Evolutionary conservation across 2,329 filamentous ascomycete genomes (phyloP).

Genomic region (Monosporascus sp.): DNA sequence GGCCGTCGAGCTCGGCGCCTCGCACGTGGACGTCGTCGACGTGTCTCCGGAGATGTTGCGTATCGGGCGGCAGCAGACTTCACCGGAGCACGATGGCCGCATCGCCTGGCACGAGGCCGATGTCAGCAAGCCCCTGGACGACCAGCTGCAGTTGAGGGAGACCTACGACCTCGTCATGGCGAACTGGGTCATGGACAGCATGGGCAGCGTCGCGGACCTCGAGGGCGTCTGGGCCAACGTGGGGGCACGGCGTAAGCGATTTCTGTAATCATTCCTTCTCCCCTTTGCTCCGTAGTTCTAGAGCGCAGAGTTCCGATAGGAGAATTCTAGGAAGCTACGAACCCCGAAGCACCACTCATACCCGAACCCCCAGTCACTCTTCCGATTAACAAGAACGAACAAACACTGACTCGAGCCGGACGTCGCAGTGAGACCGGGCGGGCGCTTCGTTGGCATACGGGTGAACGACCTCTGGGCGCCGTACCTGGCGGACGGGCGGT

Average conservation of each 20-base stretch:
- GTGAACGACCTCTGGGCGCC: constrained; percentile 9
- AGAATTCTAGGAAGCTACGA: no score
- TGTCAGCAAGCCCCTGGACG: constrained; percentile 16
- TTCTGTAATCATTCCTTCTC: no score
- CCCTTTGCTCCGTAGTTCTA: no score
- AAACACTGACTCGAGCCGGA: constrained; percentile 8
- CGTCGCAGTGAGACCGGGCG: constrained; percentile 21
- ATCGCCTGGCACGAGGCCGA: constrained; percentile 23
- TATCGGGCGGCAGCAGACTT: constrained; percentile 14
- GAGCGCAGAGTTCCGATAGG: no score
- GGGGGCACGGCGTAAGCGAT: no score
- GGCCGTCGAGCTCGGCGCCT: constrained; percentile 20
- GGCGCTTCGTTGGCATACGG: constrained; percentile 22
- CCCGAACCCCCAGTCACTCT: no score
- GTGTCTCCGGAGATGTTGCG: constrained; percentile 22
- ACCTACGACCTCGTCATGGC: constrained; percentile 29
- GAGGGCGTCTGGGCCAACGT: constrained; percentile 19
- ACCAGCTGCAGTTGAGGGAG: constrained; percentile 7
- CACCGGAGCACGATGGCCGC: constrained; percentile 10
- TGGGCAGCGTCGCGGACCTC: constrained; percentile 14
- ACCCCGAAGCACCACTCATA: no score
- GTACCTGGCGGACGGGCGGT: constrained; percentile 6
- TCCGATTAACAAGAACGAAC: no score
- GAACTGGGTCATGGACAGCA: constrained; percentile 28
- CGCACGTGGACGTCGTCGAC: constrained; percentile 24